Conservation (phyloP, 2,329 filamentous ascomycete species). For the Zelopaecilomyces penicillatus region DNA sequence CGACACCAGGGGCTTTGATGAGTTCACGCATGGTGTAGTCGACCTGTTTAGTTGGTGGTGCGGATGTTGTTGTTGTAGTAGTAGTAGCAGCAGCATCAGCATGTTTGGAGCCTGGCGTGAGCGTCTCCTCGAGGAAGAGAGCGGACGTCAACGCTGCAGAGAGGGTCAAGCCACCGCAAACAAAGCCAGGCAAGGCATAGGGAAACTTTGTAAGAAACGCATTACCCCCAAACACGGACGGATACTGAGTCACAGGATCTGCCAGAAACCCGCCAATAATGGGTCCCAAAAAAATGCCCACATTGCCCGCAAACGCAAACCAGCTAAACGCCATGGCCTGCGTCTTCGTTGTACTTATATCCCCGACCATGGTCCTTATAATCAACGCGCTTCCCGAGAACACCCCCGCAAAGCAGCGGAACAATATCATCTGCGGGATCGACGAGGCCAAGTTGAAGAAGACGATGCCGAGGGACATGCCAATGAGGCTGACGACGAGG, state of each 20-base stretch:
- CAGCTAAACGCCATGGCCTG: constrained; percentile 68
- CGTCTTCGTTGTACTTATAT: constrained; percentile 60
- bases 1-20: constrained; percentile 54
- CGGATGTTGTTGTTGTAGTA: constrained; percentile 1
- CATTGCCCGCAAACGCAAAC: constrained; percentile 67
- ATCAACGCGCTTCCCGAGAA: constrained; percentile 69
- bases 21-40: constrained; percentile 31
- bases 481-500: constrained; percentile 57
- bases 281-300: constrained; percentile 67
- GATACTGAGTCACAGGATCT: constrained; percentile 57
- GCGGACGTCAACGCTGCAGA: constrained; percentile 33
- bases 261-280: constrained; percentile 61
- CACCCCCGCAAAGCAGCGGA: constrained; percentile 61
- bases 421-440: constrained; percentile 67
- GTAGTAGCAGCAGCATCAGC: constrained; percentile 1
- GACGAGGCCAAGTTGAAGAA: constrained; percentile 60
- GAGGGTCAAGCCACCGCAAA: constrained; percentile 46
- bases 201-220: constrained; percentile 42
- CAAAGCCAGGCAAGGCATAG: constrained; percentile 47
- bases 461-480: constrained; percentile 50
- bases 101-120: constrained; percentile 16
- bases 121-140: constrained; percentile 57
- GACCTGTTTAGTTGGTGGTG: background rate
- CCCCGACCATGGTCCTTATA: constrained; percentile 68
- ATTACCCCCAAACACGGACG: constrained; percentile 38